Evolutionary conservation across 768 basidiomycete genomes (phyloP).

Genomic region (Termitomyces sp.): DNA sequence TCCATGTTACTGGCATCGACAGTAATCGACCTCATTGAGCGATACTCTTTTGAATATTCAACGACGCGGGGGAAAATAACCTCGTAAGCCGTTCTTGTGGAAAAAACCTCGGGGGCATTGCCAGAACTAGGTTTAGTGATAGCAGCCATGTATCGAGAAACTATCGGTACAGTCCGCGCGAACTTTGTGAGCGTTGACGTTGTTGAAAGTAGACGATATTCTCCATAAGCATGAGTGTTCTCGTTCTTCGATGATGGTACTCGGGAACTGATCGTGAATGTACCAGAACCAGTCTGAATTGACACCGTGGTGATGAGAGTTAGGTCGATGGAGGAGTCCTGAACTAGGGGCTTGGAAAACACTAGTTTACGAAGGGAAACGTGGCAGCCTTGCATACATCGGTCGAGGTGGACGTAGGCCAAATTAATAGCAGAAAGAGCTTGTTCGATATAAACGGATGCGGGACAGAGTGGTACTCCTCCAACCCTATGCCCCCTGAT

Average conservation of each 20-base stretch:
- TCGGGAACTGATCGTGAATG: conserved; percentile 45
- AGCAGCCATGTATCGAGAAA: conserved; percentile 28
- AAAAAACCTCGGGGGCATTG: conserved; percentile 40
- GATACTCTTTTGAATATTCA: conserved; percentile 54
- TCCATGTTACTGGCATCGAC: conserved; percentile 43
- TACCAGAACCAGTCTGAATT: conserved; percentile 29
- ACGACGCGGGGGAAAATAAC: conserved; percentile 68
- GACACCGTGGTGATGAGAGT: conserved; percentile 35
- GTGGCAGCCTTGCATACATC: conserved; percentile 23
- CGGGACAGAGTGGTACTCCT: conserved; percentile 54
- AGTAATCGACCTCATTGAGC: conserved; percentile 49
- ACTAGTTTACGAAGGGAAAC: conserved; percentile 37
- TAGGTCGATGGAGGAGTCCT: conserved; percentile 25
- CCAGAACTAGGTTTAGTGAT: conserved; percentile 23
- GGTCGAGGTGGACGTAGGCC: conserved; percentile 24
- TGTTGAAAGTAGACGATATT: conserved; percentile 31
- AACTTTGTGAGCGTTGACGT: conserved; percentile 32
- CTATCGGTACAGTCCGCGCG: conserved; percentile 24
- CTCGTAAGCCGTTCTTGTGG: conserved; percentile 54
- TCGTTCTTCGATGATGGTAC: conserved; percentile 20
- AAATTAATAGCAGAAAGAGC: conserved; percentile 41
- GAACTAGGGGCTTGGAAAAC: conserved; percentile 54
- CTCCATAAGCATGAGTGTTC: conserved; percentile 19
- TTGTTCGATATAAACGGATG: conserved; percentile 60
- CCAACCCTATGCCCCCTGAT: conserved; percentile 59